A percentile compares a stretch with the other conserved stretches of the same genome.
phyloP scores from a whole-genome alignment of 352 stramenopile species.

The Globisporangium paddicum region DNA sequence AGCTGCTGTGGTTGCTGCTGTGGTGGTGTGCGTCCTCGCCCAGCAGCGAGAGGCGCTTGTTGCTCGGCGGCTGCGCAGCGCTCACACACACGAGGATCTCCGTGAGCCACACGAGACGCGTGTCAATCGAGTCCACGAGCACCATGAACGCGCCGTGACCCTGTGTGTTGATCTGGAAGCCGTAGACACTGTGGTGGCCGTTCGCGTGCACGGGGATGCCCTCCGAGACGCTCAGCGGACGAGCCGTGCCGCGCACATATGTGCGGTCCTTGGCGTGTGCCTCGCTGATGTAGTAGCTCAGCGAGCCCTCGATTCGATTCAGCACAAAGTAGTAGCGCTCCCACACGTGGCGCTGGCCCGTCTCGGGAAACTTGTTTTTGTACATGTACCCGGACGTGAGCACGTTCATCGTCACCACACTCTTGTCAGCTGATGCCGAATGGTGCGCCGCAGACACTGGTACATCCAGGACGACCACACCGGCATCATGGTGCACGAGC shows the following conservation, averaged over 20 bases:
- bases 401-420: conserved; percentile 41
- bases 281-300: conserved; percentile 87
- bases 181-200: conserved; percentile 70
- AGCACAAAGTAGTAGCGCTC: conserved; percentile 86
- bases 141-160: conserved; percentile 83
- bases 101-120: conserved; percentile 74
- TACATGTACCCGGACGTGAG: conserved; percentile 87
- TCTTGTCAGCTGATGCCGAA: conserved; percentile 19
- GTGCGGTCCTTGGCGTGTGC: conserved; percentile 81
- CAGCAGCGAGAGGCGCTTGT: conserved; percentile 52
- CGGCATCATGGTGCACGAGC: conserved; percentile 70
- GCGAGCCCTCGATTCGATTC: conserved; percentile 58
- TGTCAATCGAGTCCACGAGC: conserved; percentile 81
- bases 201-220: conserved; percentile 65
- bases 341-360: conserved; percentile 75
- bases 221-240: conserved; percentile 76
- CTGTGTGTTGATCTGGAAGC: conserved; percentile 86
- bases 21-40: conserved; percentile 25
- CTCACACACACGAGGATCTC: conserved; percentile 72
- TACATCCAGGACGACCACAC: conserved; percentile 62
- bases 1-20: conserved; percentile 16
- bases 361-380: conserved; percentile 83
- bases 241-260: conserved; percentile 75
- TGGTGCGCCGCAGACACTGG: conserved; percentile 20
- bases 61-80: conserved; percentile 31